phyloP scores from a whole-genome alignment of 768 basidiomycete genomes.

The Hericium alpestre region DNA sequence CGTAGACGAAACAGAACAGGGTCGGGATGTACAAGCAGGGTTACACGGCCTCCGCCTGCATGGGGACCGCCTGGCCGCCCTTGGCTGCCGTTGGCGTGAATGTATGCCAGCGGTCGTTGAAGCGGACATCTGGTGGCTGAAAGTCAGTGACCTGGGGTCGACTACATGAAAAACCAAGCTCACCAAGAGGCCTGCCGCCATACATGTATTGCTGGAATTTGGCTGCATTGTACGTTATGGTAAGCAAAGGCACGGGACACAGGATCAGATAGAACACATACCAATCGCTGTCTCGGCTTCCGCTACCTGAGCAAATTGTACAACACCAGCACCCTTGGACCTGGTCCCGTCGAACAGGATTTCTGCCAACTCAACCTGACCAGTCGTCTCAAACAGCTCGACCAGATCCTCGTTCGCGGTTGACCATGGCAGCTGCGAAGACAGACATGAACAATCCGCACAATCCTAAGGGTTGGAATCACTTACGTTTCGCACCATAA shows the following conservation, averaged over 20 bases:
- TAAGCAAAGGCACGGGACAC: background rate
- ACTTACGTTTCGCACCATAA: slow-evolving; percentile 96
- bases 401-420: slow-evolving; percentile 98
- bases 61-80: slow-evolving; percentile 63
- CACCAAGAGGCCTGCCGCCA: slow-evolving; percentile 79
- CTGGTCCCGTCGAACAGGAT: slow-evolving; percentile 88
- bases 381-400: slow-evolving; percentile 96
- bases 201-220: slow-evolving; percentile 97
- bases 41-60: slow-evolving; percentile 43
- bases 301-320: slow-evolving; percentile 77
- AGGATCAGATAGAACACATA: slow-evolving; percentile 22
- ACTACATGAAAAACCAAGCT: slow-evolving; percentile 16
- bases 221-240: slow-evolving; percentile 29
- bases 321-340: slow-evolving; percentile 91
- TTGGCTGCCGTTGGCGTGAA: slow-evolving; percentile 85
- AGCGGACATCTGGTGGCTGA: slow-evolving; percentile 63
- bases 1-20: background rate
- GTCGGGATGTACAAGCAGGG: background rate
- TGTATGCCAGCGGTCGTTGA: slow-evolving; percentile 93
- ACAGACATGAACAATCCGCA: background rate
- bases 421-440: slow-evolving; percentile 83
- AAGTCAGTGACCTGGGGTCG: slow-evolving; percentile 2
- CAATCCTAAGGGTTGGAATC: background rate
- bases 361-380: slow-evolving; percentile 89
- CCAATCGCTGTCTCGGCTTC: slow-evolving; percentile 95